Conservation (phyloP, 305 asterid species). For the Vinca major region DNA sequence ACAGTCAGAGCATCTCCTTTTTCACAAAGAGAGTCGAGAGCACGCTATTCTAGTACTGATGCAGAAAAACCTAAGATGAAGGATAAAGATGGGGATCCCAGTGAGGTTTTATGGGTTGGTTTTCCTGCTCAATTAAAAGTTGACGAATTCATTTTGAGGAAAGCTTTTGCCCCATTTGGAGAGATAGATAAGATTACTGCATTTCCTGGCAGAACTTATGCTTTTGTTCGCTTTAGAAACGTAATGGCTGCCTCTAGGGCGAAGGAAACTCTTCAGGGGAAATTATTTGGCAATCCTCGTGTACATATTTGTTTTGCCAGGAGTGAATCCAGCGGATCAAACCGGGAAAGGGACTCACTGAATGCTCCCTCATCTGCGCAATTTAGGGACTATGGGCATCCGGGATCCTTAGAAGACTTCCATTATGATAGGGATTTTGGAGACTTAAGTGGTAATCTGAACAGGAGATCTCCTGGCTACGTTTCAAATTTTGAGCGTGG, state of each 20-base stretch:
- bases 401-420: constrained; percentile 38
- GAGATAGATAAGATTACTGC: constrained; percentile 79
- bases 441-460: constrained; percentile 36
- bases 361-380: constrained; percentile 53
- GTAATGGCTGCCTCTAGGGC: constrained; percentile 67
- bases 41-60: constrained; percentile 51
- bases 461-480: constrained; percentile 48
- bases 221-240: constrained; percentile 72
- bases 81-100: constrained; percentile 63
- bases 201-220: constrained; percentile 95
- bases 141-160: constrained; percentile 68
- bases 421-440: constrained; percentile 43
- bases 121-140: constrained; percentile 81
- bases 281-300: constrained; percentile 81
- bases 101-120: constrained; percentile 92
- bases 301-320: constrained; percentile 80
- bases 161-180: constrained; percentile 81
- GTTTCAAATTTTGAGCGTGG: constrained; percentile 35
- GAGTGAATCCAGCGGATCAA: constrained; percentile 54
- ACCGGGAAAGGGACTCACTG: constrained; percentile 44
- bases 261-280: constrained; percentile 77
- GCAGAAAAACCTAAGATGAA: constrained; percentile 44
- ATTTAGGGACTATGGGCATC: constrained; percentile 32
- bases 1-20: constrained; percentile 49
- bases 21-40: constrained; percentile 50